These are phyloP conservation scores for Pichia sp. DNA, from an alignment of 1,139 yeast species.

Conservation along the genomic window DNA sequence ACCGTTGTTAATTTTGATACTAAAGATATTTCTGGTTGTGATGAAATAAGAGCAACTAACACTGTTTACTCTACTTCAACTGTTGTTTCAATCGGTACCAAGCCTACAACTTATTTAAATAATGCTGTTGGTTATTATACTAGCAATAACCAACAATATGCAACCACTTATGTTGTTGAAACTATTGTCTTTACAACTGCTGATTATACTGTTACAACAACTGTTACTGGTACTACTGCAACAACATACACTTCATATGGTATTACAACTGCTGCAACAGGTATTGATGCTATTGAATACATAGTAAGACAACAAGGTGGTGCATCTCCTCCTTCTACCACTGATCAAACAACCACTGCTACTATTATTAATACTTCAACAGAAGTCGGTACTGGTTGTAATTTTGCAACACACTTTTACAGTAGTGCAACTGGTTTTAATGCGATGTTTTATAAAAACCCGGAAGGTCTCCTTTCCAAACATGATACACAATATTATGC, in stretches of 20 bases:
- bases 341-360: slow-evolving; percentile 16
- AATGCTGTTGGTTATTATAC: neutral
- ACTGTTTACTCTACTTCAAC: neutral
- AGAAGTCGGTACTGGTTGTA: slow-evolving; percentile 12
- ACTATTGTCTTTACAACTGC: slow-evolving; percentile 8
- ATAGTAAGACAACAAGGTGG: slow-evolving; percentile 15
- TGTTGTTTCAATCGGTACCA: neutral
- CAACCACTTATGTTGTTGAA: slow-evolving; percentile 14
- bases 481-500: slow-evolving; percentile 5
- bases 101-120: neutral
- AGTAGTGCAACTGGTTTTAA: slow-evolving; percentile 13
- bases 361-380: neutral
- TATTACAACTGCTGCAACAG: slow-evolving; percentile 30
- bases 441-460: slow-evolving; percentile 9
- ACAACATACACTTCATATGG: slow-evolving; percentile 26
- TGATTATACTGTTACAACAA: slow-evolving; percentile 7
- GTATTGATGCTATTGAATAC: slow-evolving; percentile 26
- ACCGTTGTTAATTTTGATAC: slow-evolving; percentile 2
- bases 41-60: neutral
- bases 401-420: slow-evolving; percentile 6
- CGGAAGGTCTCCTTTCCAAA: neutral
- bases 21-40: neutral
- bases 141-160: neutral
- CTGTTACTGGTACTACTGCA: slow-evolving; percentile 8
- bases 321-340: slow-evolving; percentile 22